A percentile compares a stretch with the other conserved stretches of the same genome.
Evolutionary conservation across 768 basidiomycete genomes (phyloP).

Genomic region (Tubosaeta brunneosetosa): DNA sequence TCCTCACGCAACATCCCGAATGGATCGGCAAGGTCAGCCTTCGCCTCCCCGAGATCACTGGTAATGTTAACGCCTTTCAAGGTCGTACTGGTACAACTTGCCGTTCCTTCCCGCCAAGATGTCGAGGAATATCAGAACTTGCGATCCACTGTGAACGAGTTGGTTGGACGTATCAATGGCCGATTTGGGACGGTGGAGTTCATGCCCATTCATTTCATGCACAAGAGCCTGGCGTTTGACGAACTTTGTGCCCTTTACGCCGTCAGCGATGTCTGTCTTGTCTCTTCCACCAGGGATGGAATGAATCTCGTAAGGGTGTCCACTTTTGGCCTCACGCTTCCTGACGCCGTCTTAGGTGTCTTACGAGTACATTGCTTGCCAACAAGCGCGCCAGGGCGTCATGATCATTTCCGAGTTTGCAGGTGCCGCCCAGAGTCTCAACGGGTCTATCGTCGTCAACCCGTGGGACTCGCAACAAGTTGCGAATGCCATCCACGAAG

Average conservation of each 20-base stretch:
- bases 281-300: constrained; percentile 92
- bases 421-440: constrained; percentile 92
- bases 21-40: constrained; percentile 89
- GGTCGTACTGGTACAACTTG: constrained; percentile 95
- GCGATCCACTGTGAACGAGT: constrained; percentile 91
- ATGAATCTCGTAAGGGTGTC: constrained; percentile 84
- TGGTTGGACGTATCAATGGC: constrained; percentile 97
- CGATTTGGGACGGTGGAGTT: constrained; percentile 99
- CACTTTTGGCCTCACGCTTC: constrained; percentile 3
- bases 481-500: constrained; percentile 94
- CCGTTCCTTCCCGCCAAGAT: constrained; percentile 95
- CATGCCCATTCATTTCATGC: constrained; percentile 99
- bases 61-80: constrained; percentile 24
- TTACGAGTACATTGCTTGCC: constrained; percentile 97
- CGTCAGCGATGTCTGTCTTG: constrained; percentile 92
- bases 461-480: constrained; percentile 99
- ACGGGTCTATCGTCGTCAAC: constrained; percentile 96
- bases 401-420: constrained; percentile 99
- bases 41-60: not conserved
- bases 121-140: constrained; percentile 99
- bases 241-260: constrained; percentile 98
- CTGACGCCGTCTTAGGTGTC: constrained; percentile 63
- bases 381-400: constrained; percentile 86
- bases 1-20: constrained; percentile 96
- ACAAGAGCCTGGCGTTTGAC: constrained; percentile 88